These are phyloP conservation scores for Torulaspora gathmanii DNA, from an alignment of 805 yeast genomes.

Conservation along the genomic window DNA sequence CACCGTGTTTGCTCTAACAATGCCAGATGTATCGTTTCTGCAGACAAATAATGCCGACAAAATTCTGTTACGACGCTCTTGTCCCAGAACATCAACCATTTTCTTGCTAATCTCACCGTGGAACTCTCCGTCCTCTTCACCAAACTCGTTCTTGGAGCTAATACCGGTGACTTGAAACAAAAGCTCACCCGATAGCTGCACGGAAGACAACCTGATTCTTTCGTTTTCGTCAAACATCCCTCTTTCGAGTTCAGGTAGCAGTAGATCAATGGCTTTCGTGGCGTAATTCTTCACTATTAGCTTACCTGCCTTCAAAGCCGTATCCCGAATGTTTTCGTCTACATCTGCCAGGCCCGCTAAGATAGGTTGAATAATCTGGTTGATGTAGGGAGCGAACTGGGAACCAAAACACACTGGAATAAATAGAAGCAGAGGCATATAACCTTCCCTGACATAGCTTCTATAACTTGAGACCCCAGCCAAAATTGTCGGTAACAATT, in stretches of 20 bases:
- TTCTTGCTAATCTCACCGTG: conserved; percentile 53
- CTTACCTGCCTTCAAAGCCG: conserved; percentile 88
- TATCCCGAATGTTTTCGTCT: conserved; percentile 81
- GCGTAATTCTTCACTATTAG: conserved; percentile 89
- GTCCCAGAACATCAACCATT: conserved; percentile 75
- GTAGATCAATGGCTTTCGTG: conserved; percentile 81
- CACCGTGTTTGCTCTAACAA: conserved; percentile 82
- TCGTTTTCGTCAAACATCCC: conserved; percentile 80
- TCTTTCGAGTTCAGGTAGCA: conserved; percentile 87
- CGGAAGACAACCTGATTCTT: conserved; percentile 88
- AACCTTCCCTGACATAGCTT: conserved; percentile 80
- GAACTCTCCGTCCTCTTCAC: conserved; percentile 42
- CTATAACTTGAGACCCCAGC: conserved; percentile 64
- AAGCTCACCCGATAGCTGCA: conserved; percentile 91
- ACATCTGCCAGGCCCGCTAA: conserved; percentile 85
- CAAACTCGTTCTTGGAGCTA: conserved; percentile 65
- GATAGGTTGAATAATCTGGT: conserved; percentile 84
- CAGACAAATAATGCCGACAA: conserved; percentile 85
- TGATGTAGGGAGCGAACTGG: conserved; percentile 84
- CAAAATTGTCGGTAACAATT: conserved; percentile 74
- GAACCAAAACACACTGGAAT: conserved; percentile 92
- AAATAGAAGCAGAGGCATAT: conserved; percentile 80
- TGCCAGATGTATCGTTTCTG: conserved; percentile 84
- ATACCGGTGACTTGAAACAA: conserved; percentile 92
- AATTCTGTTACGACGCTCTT: conserved; percentile 81